Conservation (phyloP, 306 rosid genomes). For the Vigna trinervia region DNA sequence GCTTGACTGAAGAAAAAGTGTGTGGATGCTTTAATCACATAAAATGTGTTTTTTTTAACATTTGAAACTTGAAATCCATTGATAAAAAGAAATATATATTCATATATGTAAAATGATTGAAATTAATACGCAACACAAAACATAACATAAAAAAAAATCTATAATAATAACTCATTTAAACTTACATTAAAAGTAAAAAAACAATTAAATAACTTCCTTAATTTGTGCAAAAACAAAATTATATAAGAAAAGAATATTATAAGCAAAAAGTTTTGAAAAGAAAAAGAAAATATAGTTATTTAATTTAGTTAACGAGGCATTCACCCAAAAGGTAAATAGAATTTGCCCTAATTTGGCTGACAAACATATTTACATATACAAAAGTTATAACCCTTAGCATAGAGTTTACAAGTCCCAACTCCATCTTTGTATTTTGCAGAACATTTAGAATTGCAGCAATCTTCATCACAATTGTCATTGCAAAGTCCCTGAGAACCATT, state of each 20-base stretch:
- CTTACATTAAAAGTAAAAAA: too few relatives aligned
- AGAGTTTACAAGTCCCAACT: not conserved
- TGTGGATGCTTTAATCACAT: too few relatives aligned
- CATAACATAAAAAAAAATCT: too few relatives aligned
- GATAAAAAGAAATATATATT: too few relatives aligned
- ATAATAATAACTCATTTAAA: too few relatives aligned
- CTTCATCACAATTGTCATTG: not conserved
- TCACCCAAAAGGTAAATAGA: not conserved
- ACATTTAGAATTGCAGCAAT: slow-evolving; percentile 1
- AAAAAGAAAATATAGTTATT: not conserved
- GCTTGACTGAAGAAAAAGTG: not conserved
- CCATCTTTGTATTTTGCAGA: not conserved
- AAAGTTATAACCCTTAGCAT: not conserved
- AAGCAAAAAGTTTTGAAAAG: not conserved
- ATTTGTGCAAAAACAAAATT: too few relatives aligned
- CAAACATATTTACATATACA: not conserved
- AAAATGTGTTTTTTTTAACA: too few relatives aligned
- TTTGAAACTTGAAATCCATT: too few relatives aligned
- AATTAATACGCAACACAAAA: too few relatives aligned
- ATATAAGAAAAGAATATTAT: too few relatives aligned
- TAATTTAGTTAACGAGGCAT: not conserved
- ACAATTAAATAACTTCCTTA: too few relatives aligned
- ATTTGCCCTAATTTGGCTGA: not conserved
- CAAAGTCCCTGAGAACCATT: not conserved
- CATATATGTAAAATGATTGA: too few relatives aligned